Conservation (phyloP, 768 basidiomycete species). For the Termitomyces heimii region DNA sequence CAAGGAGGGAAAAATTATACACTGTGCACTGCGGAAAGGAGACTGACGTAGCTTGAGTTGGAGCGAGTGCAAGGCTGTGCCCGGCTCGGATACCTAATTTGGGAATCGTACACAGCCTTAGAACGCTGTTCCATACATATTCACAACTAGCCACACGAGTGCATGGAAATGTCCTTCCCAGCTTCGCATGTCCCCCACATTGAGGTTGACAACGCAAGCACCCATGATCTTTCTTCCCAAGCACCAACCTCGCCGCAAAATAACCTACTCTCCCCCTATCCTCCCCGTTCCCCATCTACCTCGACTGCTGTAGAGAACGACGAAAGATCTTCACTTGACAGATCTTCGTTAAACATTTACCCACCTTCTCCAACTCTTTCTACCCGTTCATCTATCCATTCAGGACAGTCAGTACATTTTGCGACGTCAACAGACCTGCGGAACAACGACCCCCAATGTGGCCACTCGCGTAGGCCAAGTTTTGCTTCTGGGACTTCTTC, state of each 20-base stretch:
- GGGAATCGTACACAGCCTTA: no score
- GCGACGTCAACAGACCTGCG: conserved; percentile 50
- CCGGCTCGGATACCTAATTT: background rate
- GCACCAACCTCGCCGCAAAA: background rate
- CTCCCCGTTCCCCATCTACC: conserved; percentile 2
- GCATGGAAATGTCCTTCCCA: background rate
- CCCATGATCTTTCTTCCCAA: background rate
- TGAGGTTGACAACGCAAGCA: background rate
- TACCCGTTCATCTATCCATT: conserved; percentile 39
- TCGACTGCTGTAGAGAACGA: conserved; percentile 23
- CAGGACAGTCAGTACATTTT: conserved; percentile 42
- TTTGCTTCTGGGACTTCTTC: conserved; percentile 43
- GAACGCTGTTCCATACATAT: no score
- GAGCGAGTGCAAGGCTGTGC: no score
- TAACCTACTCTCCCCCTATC: conserved; percentile 21
- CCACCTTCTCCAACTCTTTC: conserved; percentile 81
- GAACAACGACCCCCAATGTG: conserved; percentile 52
- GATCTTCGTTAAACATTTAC: conserved; percentile 11
- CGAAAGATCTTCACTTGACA: conserved; percentile 22
- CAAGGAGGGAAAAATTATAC: no score
- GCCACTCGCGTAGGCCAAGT: conserved; percentile 53
- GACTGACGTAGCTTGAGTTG: no score
- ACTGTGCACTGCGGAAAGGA: no score
- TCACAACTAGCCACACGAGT: no score
- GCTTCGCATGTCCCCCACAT: background rate